Base-by-base conservation (phyloP, 2,329 filamentous ascomycete species). In the Pyrenochaeta sp. region DNA sequence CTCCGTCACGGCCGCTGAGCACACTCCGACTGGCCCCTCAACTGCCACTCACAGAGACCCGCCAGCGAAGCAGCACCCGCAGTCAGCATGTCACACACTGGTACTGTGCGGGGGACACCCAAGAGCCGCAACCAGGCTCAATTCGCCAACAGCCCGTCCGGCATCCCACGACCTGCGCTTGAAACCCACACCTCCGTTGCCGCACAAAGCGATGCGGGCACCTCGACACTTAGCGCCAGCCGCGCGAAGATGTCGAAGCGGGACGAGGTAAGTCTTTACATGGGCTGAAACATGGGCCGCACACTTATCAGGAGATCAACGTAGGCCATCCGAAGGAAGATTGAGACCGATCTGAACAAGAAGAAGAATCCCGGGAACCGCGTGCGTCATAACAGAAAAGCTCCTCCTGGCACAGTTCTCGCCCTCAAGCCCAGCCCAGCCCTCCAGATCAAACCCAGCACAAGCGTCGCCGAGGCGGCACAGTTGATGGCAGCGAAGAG, bases 401-500 rank as follows among this genome's bases (percentile, higher is more conserved):
- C 93, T 44, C 93, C 94, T 48, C 94, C 94, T 2, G 94, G 94
- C 60, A 96, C 93, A 43, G 94, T 99, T 48, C 87, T 99, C 49
- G 90, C 94, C 64, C 82, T 99, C 53, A 95, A 95, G 75, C 94
- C 94, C 41, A 96, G 92, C 71, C 90, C 89, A 64, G 94, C 94
- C 30, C 86, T 99, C 13, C 94, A 99, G 78, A 97, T 99, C 76
- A 97, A 97, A 77, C 94, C 94, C 38, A 83, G 81, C 54, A 96
- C 91, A 18, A 96, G 90, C 35, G 93, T 99, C 43, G 87, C 94
- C 53, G 94, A 99, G 76, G 94, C 94, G 35, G 94, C 94, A 27
- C 94, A 99, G 78, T 80, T 99, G 67, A 99, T 99, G 94, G 94
- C 94, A 42, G 94, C 94, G 36, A 99, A 99, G 81, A 84, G 94